Conservation (phyloP, 78 protist species). For the Polysphondylium violaceum region DNA sequence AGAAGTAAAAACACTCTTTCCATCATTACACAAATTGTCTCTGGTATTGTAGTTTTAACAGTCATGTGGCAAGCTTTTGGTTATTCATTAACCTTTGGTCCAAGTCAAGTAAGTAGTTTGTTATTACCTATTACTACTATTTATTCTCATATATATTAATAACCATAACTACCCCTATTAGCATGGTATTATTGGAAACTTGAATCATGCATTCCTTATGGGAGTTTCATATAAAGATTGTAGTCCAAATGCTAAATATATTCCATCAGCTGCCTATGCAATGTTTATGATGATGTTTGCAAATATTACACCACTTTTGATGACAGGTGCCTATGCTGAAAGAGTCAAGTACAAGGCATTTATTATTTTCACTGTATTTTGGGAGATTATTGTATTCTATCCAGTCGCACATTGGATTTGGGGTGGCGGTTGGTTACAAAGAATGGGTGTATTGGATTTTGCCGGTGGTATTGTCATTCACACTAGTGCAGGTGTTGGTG, state of each 20-base stretch:
- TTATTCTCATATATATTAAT: not conserved
- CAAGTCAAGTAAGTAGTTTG: conserved; percentile 34
- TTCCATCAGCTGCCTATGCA: conserved; percentile 86
- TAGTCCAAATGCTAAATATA: conserved; percentile 47
- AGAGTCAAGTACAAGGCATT: conserved; percentile 73
- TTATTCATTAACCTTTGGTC: conserved; percentile 85
- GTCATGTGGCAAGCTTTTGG: conserved; percentile 90
- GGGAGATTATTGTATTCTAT: conserved; percentile 92
- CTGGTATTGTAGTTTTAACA: conserved; percentile 71
- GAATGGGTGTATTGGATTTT: conserved; percentile 86
- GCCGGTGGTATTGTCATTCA: conserved; percentile 96
- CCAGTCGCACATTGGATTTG: conserved; percentile 95
- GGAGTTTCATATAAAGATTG: conserved; percentile 56
- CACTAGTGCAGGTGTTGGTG: conserved; percentile 89
- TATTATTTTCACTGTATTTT: conserved; percentile 75
- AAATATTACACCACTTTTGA: conserved; percentile 90
- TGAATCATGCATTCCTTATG: conserved; percentile 40
- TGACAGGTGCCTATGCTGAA: conserved; percentile 95
- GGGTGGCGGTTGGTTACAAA: conserved; percentile 91
- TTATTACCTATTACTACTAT: not conserved
- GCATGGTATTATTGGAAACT: conserved; percentile 85
- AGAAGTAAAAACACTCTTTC: conserved; percentile 88
- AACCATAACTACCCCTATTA: not conserved
- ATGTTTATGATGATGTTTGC: conserved; percentile 95
- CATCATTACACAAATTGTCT: conserved; percentile 83